Evolutionary conservation across 2,329 filamentous ascomycete species (phyloP).

Genomic region (Colletotrichum filicis): DNA sequence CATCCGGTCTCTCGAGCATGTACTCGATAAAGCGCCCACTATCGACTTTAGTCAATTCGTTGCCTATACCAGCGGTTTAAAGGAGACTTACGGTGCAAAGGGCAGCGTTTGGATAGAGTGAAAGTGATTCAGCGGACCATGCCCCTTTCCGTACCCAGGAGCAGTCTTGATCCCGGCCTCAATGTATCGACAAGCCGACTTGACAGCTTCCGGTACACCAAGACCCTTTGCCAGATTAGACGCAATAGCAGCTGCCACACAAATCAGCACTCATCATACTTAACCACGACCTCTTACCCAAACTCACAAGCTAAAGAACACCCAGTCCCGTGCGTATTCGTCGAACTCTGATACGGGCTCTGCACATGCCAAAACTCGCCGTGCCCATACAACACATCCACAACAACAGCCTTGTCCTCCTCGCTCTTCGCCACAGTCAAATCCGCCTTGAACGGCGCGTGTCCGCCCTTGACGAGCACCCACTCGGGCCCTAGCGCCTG

Average conservation of each 20-base stretch:
- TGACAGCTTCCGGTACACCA: conserved; percentile 69
- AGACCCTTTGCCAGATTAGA: conserved; percentile 74
- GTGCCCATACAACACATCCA: conserved; percentile 80
- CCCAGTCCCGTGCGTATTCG: conserved; percentile 93
- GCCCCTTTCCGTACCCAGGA: conserved; percentile 71
- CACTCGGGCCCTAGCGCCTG: conserved; percentile 78
- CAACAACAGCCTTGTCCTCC: conserved; percentile 72
- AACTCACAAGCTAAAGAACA: conserved; percentile 90
- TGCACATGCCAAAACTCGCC: conserved; percentile 70
- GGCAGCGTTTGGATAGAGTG: conserved; percentile 76
- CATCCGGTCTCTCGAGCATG: conserved; percentile 78
- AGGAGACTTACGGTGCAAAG: conserved; percentile 68
- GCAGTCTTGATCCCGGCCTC: conserved; percentile 77
- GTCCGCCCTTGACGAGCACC: conserved; percentile 91
- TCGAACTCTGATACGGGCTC: conserved; percentile 76
- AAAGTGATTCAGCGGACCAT: conserved; percentile 82
- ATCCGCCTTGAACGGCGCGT: conserved; percentile 79
- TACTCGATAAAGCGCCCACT: conserved; percentile 87
- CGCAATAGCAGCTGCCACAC: conserved; percentile 74
- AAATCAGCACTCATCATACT: conserved; percentile 3
- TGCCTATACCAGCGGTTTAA: background rate
- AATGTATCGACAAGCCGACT: conserved; percentile 75
- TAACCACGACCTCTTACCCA: too few species aligned
- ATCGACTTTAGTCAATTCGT: conserved; percentile 18
- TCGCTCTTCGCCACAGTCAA: conserved; percentile 67